Evolutionary conservation across 768 basidiomycete species (phyloP), one percentile per base, ranked within the genome.

Genomic region (Jaapia argillacea): DNA sequence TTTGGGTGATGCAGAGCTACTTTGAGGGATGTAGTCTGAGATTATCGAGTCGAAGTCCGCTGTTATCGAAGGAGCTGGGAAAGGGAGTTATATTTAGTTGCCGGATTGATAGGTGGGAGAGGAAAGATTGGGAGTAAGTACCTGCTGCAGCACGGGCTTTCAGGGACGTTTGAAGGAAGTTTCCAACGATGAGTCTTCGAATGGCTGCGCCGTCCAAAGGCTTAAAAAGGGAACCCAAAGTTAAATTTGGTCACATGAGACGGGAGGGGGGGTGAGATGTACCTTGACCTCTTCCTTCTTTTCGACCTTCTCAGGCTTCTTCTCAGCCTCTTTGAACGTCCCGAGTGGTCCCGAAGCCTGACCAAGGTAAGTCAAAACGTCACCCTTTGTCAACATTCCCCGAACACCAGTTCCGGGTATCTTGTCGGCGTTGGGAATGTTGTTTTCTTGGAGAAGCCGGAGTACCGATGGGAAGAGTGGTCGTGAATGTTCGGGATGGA

Each of bases 371-470:
- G 88, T 67, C 23, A 99, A 72, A 1, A 98, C 82, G 57, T 99
- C 94, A 7, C 96, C 96, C 61, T 97, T 97, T 39, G 93, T 98
- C 47, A 98, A 61, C 84, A 92, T 93, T 12, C 96, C 94, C 27
- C 86, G 74, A 42, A 87, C 70, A 40, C 94, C 94, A 2, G 91
- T 94, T 4, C 86, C 92, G 49, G 81, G 83, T 58, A 99, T 85
- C 44, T 69, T 67, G 41, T 76, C 74, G 20, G 75, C 64, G 48
- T 81, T 71, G 4, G 66, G 53, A 49, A 91, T 66, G 40, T 59
- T 54, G 54, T 86, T 61, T 47, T 85, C 72, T n/a, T 75, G 61
- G 13, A 94, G 70, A 40, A 92, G 70, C 44, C 93, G 84, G 35
- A 79, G 63, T 2, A 98, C 94, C 25, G 91, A 94, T 5, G 94